Base-by-base conservation (phyloP, 2,329 filamentous ascomycete genomes). In the Incumbomyces lentus region DNA sequence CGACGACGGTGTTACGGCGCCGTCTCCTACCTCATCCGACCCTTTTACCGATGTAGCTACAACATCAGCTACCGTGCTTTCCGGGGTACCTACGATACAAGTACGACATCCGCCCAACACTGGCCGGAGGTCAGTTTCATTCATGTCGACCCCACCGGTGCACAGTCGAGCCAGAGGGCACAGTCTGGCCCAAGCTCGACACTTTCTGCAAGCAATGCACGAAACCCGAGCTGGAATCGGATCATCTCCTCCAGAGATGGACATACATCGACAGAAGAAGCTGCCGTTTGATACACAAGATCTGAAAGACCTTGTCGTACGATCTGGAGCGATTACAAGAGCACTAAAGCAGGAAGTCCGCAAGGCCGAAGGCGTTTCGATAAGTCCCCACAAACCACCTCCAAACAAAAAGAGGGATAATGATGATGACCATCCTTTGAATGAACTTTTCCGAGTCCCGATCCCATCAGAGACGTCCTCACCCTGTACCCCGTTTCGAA, bases 231-330 rank as follows among this genome's bases (percentile, higher is more conserved):
- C 61, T 44, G 53, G 50, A 12, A 43, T 48, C 7, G 52, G 56
- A 38, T 52, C 51, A 1, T 58, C 59, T 11, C 60, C 63, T n/a
- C 51, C 58, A 7, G 50, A 62, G 8, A 47, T 58, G 8, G 54
- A 60, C 13, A 42, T 55, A 29, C 52, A 60, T n/a, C 55, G 61
- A 32, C 55, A 63, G 14, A 63, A 59, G n/a, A 82, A 81, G 55
- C 71, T 82, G n/a, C 76, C 77, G 0, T 82, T 82, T 57, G 78
- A 82, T 56, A 82, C 78, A 2, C 75, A 75, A 19, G 81, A 79
- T 36, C 68, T 82, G 12, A 71, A 73, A 53, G 75, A 79, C 57
- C 75, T 82, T 47, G 78, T 82, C 19, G 58, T 67, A 22, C 66
- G 70, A 35, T 69, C 70, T 13, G 68, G 69, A 14, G 68, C 69